Evolutionary conservation across 1,139 yeast species (phyloP).

Genomic region (Nakaseomyces kungkrabaensis): DNA sequence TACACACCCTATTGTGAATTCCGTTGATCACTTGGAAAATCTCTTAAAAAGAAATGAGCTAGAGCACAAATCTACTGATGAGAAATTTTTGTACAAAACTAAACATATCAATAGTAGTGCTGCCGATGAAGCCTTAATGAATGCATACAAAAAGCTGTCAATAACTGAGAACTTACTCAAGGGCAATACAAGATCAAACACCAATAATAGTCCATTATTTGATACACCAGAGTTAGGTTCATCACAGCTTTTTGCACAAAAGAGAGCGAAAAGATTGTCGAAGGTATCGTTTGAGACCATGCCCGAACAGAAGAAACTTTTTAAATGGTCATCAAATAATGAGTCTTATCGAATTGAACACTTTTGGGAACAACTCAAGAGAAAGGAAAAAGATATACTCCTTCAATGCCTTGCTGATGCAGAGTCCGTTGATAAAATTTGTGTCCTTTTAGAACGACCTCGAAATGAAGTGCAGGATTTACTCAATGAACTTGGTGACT

Average conservation of each 20-base stretch:
- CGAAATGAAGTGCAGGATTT: conserved; percentile 45
- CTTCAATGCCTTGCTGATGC: conserved; percentile 44
- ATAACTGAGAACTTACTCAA: conserved; percentile 9
- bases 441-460: conserved; percentile 55
- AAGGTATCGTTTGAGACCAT: conserved; percentile 22
- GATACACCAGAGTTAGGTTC: conserved; percentile 4
- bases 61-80: conserved; percentile 5
- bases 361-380: conserved; percentile 18
- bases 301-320: conserved; percentile 4
- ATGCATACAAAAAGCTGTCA: conserved; percentile 22
- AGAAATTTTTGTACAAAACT: conserved; percentile 3
- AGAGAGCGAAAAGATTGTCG: conserved; percentile 12
- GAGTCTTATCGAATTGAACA: conserved; percentile 13
- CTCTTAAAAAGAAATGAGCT: not conserved
- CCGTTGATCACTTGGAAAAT: conserved; percentile 32
- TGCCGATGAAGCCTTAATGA: conserved; percentile 23
- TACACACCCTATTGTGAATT: conserved; percentile 53
- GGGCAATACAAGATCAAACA: conserved; percentile 8
- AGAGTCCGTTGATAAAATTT: conserved; percentile 61
- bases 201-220: not conserved
- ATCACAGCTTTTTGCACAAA: conserved; percentile 6
- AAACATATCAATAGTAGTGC: conserved; percentile 10
- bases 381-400: conserved; percentile 23
- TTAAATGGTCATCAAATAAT: conserved; percentile 4
- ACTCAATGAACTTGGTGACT: conserved; percentile 34